phyloP scores from a whole-genome alignment of 75 land plant genomes.

The Picea glauca region DNA sequence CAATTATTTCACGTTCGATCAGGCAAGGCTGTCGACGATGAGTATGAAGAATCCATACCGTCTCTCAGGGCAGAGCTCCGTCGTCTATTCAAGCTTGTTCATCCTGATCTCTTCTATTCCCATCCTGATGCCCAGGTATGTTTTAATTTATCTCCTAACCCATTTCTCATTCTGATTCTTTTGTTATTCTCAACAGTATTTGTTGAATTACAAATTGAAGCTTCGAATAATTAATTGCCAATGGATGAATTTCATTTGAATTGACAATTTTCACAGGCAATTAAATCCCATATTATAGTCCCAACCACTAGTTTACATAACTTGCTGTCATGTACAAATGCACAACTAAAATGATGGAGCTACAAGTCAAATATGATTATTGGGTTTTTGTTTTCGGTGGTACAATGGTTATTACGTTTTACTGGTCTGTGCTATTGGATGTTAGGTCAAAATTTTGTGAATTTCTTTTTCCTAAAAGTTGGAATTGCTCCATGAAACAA shows the following conservation, averaged over 20 bases:
- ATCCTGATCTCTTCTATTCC: constrained; percentile 44
- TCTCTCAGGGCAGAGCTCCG: constrained; percentile 33
- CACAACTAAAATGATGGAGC: background rate
- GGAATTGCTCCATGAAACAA: too few relatives aligned
- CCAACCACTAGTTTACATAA: background rate
- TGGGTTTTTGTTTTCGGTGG: background rate
- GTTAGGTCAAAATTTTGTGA: too few relatives aligned
- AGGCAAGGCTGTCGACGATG: background rate
- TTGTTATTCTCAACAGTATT: background rate
- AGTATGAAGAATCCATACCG: constrained; percentile 7
- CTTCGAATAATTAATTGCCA: background rate
- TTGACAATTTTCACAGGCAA: background rate
- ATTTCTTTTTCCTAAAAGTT: too few relatives aligned
- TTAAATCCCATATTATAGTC: background rate
- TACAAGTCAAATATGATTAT: background rate
- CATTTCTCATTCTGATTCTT: background rate
- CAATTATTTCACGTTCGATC: background rate
- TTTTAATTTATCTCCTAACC: too few relatives aligned
- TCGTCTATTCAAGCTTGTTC: constrained; percentile 49
- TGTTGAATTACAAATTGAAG: background rate
- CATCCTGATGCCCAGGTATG: constrained; percentile 32
- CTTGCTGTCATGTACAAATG: background rate
- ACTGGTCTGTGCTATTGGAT: too few relatives aligned
- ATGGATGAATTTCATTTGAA: background rate
- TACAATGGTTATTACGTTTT: too few relatives aligned